A percentile compares a stretch with the other conserved stretches of the same genome.
Conservation (phyloP, 2,329 filamentous ascomycete genomes). For the Westerdykella ornata region DNA sequence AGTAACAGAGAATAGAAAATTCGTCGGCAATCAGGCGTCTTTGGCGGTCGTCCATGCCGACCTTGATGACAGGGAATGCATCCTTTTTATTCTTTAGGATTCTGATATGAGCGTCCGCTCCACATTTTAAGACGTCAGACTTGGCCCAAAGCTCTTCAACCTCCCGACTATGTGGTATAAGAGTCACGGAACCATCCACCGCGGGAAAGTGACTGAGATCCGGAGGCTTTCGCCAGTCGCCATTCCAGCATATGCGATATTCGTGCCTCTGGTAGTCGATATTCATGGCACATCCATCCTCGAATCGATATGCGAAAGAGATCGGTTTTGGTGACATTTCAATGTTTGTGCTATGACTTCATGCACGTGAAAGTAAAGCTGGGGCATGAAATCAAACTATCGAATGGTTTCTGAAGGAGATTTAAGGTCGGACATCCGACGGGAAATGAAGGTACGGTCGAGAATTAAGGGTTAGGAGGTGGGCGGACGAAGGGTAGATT, state of each 20-base stretch:
- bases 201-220: neutral
- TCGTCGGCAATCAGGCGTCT: slow-evolving; percentile 1
- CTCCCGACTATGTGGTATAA: neutral
- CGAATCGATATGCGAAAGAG: neutral
- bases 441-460: too few species aligned
- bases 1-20: slow-evolving; percentile 3
- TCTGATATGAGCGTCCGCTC: neutral
- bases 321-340: neutral
- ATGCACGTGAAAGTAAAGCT: too few species aligned
- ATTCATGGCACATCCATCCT: neutral
- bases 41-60: neutral
- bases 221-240: neutral
- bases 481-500: too few species aligned
- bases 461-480: too few species aligned
- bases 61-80: neutral
- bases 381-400: too few species aligned
- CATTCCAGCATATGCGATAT: neutral
- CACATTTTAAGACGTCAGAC: neutral
- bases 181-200: neutral
- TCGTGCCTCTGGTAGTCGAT: neutral
- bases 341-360: too few species aligned
- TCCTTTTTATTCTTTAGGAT: neutral
- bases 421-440: too few species aligned
- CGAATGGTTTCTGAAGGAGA: too few species aligned
- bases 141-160: neutral